Conservation (phyloP, 78 protist species). For the Acrasis kona region DNA sequence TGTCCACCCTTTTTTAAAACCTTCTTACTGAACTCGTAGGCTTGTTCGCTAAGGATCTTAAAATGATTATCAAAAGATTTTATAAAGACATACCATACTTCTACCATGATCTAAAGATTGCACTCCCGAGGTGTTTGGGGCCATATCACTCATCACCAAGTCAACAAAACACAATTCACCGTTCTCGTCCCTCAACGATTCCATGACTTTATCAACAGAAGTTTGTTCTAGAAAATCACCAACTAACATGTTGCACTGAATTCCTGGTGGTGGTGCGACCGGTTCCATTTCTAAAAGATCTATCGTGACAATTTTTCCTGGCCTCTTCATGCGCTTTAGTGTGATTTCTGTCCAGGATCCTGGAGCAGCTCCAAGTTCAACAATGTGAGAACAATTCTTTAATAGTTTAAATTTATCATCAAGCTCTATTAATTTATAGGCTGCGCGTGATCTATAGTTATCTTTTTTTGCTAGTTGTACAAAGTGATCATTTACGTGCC, state of each 20-base stretch:
- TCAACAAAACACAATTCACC: neutral
- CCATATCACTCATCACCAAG: neutral
- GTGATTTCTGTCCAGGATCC: slow-evolving; percentile 97
- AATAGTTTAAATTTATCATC: slow-evolving; percentile 89
- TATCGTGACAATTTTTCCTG: slow-evolving; percentile 79
- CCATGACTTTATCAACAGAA: neutral
- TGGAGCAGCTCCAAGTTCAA: slow-evolving; percentile 99
- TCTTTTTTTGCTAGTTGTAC: neutral
- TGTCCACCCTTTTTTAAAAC: neutral
- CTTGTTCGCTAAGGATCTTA: too few species aligned
- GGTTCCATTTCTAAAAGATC: slow-evolving; percentile 93
- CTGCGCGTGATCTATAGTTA: slow-evolving; percentile 95
- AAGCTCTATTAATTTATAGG: slow-evolving; percentile 97
- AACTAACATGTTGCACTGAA: neutral
- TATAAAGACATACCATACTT: neutral
- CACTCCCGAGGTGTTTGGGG: neutral
- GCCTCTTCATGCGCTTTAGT: slow-evolving; percentile 71
- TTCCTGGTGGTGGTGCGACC: slow-evolving; percentile 68
- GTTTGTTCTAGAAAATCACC: neutral
- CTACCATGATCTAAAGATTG: neutral
- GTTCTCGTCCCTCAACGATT: neutral
- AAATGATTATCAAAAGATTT: too few species aligned
- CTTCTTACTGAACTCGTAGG: neutral
- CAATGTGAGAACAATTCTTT: slow-evolving; percentile 32
- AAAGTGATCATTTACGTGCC: neutral